Conservation (phyloP, 2,329 filamentous ascomycete species). For the Ascochyta pisi region DNA sequence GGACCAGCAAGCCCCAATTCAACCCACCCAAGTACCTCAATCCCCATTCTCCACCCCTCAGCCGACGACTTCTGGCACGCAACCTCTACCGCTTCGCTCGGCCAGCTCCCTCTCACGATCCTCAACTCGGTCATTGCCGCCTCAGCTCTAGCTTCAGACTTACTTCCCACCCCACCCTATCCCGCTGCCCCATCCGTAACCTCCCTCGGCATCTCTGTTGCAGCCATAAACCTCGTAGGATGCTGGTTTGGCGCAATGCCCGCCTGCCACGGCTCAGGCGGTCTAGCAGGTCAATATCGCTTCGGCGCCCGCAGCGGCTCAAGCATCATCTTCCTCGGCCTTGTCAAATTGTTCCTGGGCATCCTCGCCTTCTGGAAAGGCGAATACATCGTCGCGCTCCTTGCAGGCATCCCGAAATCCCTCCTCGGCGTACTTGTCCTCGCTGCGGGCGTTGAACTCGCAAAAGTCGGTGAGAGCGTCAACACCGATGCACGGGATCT, state of each 20-base stretch:
- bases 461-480: constrained; percentile 81
- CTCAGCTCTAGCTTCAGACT: constrained; percentile 76
- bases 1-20: constrained; percentile 26
- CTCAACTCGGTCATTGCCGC: constrained; percentile 93
- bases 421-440: constrained; percentile 88
- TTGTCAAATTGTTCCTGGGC: constrained; percentile 77
- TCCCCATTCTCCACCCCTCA: constrained; percentile 60
- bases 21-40: constrained; percentile 57
- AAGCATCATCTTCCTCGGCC: constrained; percentile 79
- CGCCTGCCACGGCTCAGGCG: constrained; percentile 90
- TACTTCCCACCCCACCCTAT: constrained; percentile 71
- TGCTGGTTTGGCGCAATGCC: constrained; percentile 97
- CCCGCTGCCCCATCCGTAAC: constrained; percentile 71
- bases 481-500: constrained; percentile 74
- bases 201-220: constrained; percentile 80
- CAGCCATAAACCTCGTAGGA: constrained; percentile 80
- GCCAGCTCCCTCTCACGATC: constrained; percentile 88
- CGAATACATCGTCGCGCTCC: constrained; percentile 72
- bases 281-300: constrained; percentile 86
- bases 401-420: constrained; percentile 75
- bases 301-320: constrained; percentile 91
- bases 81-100: constrained; percentile 73
- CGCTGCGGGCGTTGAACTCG: constrained; percentile 85
- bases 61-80: constrained; percentile 59
- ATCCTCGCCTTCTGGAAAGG: constrained; percentile 68